Evolutionary conservation across 352 stramenopile genomes (phyloP).

Genomic region (Globisporangium echinulatum): DNA sequence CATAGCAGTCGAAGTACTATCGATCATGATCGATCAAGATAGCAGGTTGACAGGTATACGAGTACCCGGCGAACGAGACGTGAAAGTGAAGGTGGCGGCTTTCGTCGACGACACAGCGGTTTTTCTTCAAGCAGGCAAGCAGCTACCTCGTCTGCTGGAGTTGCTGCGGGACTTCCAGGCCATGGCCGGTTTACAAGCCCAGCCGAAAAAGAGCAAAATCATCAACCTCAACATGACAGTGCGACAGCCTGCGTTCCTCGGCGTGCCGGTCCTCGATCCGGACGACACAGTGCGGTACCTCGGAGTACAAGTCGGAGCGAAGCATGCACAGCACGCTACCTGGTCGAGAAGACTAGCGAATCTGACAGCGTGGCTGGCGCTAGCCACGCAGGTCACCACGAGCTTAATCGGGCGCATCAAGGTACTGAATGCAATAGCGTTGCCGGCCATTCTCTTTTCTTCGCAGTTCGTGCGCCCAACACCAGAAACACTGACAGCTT

Average conservation of each 20-base stretch:
- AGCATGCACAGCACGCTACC: neutral
- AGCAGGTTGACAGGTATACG: neutral
- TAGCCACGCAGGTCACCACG: neutral
- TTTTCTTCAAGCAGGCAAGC: neutral
- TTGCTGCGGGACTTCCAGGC: constrained; percentile 6
- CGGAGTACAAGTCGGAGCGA: constrained; percentile 3
- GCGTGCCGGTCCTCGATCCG: constrained; percentile 3
- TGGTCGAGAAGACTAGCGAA: neutral
- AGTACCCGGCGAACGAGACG: neutral
- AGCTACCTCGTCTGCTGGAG: neutral
- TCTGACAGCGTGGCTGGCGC: neutral
- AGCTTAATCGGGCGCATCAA: neutral
- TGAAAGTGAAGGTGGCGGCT: constrained; percentile 6
- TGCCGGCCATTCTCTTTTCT: constrained; percentile 11
- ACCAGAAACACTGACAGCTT: neutral
- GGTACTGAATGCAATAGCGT: constrained; percentile 3
- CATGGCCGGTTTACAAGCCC: constrained; percentile 11
- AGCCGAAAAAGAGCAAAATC: constrained; percentile 12
- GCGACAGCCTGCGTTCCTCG: neutral
- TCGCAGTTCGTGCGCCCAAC: constrained; percentile 6
- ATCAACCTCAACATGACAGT: constrained; percentile 1
- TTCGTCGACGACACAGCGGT: constrained; percentile 23
- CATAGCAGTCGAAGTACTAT: constrained; percentile 13
- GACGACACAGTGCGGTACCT: constrained; percentile 10
- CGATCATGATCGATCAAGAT: constrained; percentile 6